Evolutionary conservation across 768 basidiomycete genomes (phyloP).

Genomic region (Russula dissimulans): DNA sequence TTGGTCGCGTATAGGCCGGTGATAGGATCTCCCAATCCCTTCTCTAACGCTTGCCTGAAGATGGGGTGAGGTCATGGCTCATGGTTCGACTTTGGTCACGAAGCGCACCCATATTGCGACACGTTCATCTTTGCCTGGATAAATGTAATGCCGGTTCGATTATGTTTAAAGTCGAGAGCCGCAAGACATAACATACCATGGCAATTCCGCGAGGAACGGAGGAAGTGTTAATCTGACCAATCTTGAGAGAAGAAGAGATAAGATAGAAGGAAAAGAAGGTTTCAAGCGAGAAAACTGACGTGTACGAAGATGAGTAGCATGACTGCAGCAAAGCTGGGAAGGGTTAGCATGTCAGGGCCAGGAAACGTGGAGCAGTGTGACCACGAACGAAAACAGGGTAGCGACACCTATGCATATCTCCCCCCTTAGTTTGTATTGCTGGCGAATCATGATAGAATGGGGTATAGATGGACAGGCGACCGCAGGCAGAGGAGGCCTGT

Average conservation of each 20-base stretch:
- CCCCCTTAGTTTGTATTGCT: conserved; percentile 44
- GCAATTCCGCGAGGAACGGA: conserved; percentile 60
- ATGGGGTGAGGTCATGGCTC: conserved; percentile 3
- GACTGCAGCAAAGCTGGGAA: conserved; percentile 36
- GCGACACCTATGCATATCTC: conserved; percentile 69
- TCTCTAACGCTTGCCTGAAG: conserved; percentile 40
- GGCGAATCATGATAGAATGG: conserved; percentile 5
- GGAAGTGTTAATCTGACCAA: conserved; percentile 76
- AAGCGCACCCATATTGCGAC: conserved; percentile 57
- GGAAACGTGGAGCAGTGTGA: conserved; percentile 17
- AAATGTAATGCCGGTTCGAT: background rate
- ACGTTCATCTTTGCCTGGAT: conserved; percentile 58
- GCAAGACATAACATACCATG: conserved; percentile 43
- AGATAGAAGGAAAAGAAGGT: conserved; percentile 19
- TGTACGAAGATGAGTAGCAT: conserved; percentile 73
- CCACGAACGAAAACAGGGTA: conserved; percentile 59
- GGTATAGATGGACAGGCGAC: conserved; percentile 9
- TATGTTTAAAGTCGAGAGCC: conserved; percentile 14
- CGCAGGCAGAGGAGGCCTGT: background rate
- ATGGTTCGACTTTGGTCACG: background rate
- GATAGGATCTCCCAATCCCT: conserved; percentile 40
- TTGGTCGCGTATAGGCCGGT: conserved; percentile 58
- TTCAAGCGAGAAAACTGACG: conserved; percentile 36
- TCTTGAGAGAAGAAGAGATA: conserved; percentile 34
- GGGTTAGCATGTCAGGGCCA: conserved; percentile 23